Percentiles rank a stretch among this genome's conserved stretches.
phyloP scores from a whole-genome alignment of 768 basidiomycete genomes.

The Calvatia gigantea region DNA sequence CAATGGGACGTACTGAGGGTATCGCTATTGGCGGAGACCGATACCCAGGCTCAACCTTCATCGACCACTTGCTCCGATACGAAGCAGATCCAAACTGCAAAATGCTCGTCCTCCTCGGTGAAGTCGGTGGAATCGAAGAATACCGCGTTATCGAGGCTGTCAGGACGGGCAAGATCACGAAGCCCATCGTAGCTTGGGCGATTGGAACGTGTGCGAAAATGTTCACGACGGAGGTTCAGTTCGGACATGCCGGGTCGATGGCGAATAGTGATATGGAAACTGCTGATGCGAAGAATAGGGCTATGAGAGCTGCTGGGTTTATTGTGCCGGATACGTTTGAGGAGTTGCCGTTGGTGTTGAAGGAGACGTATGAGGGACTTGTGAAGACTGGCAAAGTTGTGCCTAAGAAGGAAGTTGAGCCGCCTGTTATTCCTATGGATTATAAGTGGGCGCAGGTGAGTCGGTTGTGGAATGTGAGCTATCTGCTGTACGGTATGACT shows the following conservation, averaged over 20 bases:
- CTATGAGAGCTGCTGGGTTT: conserved; percentile 94
- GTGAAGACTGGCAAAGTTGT: conserved; percentile 65
- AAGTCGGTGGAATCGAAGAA: conserved; percentile 98
- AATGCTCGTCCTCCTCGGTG: conserved; percentile 97
- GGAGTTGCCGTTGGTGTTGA: conserved; percentile 83
- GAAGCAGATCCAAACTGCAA: conserved; percentile 97
- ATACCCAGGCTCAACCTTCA: conserved; percentile 97
- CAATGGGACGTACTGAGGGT: conserved; percentile 99
- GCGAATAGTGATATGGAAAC: conserved; percentile 98
- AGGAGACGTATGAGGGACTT: conserved; percentile 81
- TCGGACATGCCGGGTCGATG: conserved; percentile 98
- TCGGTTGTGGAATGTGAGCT: background rate
- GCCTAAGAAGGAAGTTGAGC: conserved; percentile 76
- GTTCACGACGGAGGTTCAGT: conserved; percentile 99
- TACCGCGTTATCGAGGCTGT: conserved; percentile 99
- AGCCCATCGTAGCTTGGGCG: conserved; percentile 99
- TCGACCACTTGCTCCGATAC: conserved; percentile 97
- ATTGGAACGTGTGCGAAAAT: conserved; percentile 99
- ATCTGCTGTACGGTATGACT: too few species aligned
- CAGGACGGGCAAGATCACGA: conserved; percentile 89
- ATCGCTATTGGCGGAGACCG: conserved; percentile 99
- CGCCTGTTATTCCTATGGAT: conserved; percentile 99
- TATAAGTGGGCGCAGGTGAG: conserved; percentile 95
- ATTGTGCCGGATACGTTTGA: conserved; percentile 98
- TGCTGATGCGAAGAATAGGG: conserved; percentile 95